phyloP scores from a whole-genome alignment of 2,329 filamentous ascomycete species.

The Fusarium humuli region DNA sequence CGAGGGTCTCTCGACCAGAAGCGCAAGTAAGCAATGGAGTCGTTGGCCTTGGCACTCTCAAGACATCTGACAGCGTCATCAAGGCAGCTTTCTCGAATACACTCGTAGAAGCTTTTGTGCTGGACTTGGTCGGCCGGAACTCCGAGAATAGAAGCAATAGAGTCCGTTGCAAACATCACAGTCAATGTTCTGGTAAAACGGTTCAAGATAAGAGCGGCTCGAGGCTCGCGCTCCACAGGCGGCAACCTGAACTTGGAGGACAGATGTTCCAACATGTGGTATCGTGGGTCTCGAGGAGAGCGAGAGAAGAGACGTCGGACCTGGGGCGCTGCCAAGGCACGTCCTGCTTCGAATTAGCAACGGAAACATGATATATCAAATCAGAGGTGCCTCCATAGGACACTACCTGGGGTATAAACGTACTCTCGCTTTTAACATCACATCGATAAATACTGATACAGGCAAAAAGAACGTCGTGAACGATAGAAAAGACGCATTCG shows the following conservation, averaged over 20 bases:
- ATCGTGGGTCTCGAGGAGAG: slow-evolving; percentile 83
- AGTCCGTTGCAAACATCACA: slow-evolving; percentile 87
- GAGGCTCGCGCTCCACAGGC: slow-evolving; percentile 76
- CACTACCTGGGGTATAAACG: slow-evolving; percentile 51
- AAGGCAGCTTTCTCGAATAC: slow-evolving; percentile 82
- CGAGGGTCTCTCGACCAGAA: slow-evolving; percentile 86
- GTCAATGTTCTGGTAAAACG: slow-evolving; percentile 84
- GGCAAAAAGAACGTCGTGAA: slow-evolving; percentile 88
- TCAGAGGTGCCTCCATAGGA: background rate
- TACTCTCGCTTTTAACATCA: slow-evolving; percentile 79
- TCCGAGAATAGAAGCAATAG: slow-evolving; percentile 80
- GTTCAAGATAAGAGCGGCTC: slow-evolving; percentile 87
- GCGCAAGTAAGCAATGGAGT: slow-evolving; percentile 89
- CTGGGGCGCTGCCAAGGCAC: slow-evolving; percentile 80
- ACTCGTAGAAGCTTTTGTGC: slow-evolving; percentile 87
- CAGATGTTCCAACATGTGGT: slow-evolving; percentile 88
- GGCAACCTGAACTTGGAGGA: slow-evolving; percentile 81
- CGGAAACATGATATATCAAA: background rate
- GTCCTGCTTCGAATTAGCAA: slow-evolving; percentile 62
- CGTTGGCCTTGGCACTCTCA: slow-evolving; percentile 88
- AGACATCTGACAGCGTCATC: slow-evolving; percentile 81
- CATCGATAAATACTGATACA: slow-evolving; percentile 82
- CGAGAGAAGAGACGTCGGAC: slow-evolving; percentile 84
- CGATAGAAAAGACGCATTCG: slow-evolving; percentile 90
- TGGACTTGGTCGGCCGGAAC: slow-evolving; percentile 75